phyloP scores from a whole-genome alignment of 2,329 filamentous ascomycete species.

The Tolypocladium cylindrosporum region DNA sequence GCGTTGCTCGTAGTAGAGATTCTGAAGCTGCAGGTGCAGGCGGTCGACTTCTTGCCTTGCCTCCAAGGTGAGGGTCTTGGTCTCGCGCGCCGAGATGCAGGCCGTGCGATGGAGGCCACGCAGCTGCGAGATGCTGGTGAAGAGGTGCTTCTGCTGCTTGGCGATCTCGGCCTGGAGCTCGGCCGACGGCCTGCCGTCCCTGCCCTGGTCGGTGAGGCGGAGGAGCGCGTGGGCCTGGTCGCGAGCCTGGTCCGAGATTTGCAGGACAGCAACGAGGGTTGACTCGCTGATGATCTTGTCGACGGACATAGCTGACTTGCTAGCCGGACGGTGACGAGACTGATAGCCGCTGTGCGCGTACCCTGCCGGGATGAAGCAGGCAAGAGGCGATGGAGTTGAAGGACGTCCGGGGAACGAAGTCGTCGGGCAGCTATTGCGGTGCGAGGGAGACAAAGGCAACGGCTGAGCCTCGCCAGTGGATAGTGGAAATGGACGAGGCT shows the following conservation, averaged over 20 bases:
- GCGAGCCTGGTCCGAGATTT: constrained; percentile 63
- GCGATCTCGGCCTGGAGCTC: constrained; percentile 51
- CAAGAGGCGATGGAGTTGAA: not conserved
- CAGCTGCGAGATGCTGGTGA: constrained; percentile 68
- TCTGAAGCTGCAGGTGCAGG: constrained; percentile 86
- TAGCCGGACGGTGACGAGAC: not conserved
- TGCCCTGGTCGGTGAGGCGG: constrained; percentile 37
- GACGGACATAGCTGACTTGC: constrained; percentile 22
- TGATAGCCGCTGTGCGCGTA: not conserved
- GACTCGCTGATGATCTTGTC: constrained; percentile 30
- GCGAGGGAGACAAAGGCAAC: not conserved
- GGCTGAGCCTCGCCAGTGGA: not conserved
- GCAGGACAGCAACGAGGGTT: constrained; percentile 56
- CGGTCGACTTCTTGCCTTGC: constrained; percentile 84
- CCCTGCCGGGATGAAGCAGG: not conserved
- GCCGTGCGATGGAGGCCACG: constrained; percentile 77
- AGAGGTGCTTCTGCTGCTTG: constrained; percentile 70
- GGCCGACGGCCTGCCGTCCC: constrained; percentile 30
- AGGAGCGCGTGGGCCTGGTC: constrained; percentile 60
- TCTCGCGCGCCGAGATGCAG: constrained; percentile 70
- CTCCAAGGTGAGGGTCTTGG: constrained; percentile 78
- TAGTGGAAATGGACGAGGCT: not conserved
- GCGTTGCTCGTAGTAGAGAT: constrained; percentile 91
- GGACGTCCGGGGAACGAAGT: too few species aligned
- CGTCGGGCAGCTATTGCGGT: not conserved